Evolutionary conservation across 345 rosid genomes (phyloP).

Genomic region (Corymbia maculata): DNA sequence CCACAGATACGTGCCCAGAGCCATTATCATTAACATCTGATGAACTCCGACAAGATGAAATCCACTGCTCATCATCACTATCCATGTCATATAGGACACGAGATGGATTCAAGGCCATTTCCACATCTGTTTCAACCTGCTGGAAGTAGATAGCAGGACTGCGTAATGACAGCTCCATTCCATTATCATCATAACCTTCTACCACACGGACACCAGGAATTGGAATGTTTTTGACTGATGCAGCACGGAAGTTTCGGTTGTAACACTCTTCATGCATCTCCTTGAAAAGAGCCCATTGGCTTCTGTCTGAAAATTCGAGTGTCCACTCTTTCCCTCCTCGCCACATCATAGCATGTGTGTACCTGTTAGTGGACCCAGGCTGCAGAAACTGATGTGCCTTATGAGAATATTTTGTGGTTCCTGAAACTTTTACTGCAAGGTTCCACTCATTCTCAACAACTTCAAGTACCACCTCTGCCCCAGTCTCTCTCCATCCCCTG

Average conservation of each 20-base stretch:
- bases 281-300: slow-evolving; percentile 91
- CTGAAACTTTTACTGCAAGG: slow-evolving; percentile 73
- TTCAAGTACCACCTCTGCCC: slow-evolving; percentile 67
- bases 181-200: slow-evolving; percentile 53
- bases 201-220: slow-evolving; percentile 80
- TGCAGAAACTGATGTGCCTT: slow-evolving; percentile 95
- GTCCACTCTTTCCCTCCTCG: slow-evolving; percentile 97
- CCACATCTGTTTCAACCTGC: slow-evolving; percentile 87
- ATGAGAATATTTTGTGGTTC: slow-evolving; percentile 54
- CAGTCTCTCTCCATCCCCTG: slow-evolving; percentile 87
- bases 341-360: slow-evolving; percentile 99
- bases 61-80: slow-evolving; percentile 85
- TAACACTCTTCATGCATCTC: slow-evolving; percentile 99
- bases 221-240: slow-evolving; percentile 81
- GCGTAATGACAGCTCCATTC: slow-evolving; percentile 29
- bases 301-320: slow-evolving; percentile 79
- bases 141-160: slow-evolving; percentile 45
- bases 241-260: slow-evolving; percentile 74
- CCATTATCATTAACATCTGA: slow-evolving; percentile 23
- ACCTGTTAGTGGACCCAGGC: slow-evolving; percentile 90
- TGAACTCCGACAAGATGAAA: slow-evolving; percentile 27
- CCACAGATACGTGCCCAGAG: slow-evolving; percentile 35
- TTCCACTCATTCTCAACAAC: slow-evolving; percentile 84
- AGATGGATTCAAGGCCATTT: slow-evolving; percentile 82
- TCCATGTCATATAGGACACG: slow-evolving; percentile 90